These are phyloP conservation scores for Atractiella rhizophila DNA, from an alignment of 768 basidiomycete species.

Conservation along the genomic window DNA sequence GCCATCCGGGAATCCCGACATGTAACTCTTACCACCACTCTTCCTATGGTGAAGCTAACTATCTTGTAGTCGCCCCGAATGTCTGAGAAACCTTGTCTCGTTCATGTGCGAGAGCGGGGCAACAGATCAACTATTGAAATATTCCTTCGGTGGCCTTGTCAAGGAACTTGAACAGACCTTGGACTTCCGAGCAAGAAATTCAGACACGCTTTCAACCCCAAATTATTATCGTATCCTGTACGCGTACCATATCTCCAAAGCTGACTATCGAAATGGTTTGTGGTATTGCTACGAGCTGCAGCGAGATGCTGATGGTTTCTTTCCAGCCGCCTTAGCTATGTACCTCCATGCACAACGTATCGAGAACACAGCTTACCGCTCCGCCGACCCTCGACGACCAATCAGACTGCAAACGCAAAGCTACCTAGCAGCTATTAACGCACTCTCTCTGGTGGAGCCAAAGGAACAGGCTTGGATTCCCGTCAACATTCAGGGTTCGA, in stretches of 20 bases:
- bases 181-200: constrained; percentile 77
- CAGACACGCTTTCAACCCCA: constrained; percentile 59
- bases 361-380: constrained; percentile 25
- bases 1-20: constrained; percentile 58
- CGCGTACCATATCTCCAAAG: constrained; percentile 65
- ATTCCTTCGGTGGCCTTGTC: constrained; percentile 53
- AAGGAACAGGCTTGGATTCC: constrained; percentile 2
- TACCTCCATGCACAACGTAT: constrained; percentile 70
- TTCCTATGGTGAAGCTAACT: constrained; percentile 1
- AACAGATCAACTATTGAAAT: constrained; percentile 46
- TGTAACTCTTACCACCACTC: constrained; percentile 10
- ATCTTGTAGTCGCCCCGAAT: constrained; percentile 50
- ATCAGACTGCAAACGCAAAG: constrained; percentile 43
- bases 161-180: constrained; percentile 70
- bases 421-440: constrained; percentile 65
- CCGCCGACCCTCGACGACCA: constrained; percentile 27
- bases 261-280: constrained; percentile 76
- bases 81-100: constrained; percentile 54
- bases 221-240: constrained; percentile 80
- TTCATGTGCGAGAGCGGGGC: constrained; percentile 79
- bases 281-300: constrained; percentile 5
- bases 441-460: constrained; percentile 39
- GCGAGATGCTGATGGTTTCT: constrained; percentile 8
- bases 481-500: not conserved
- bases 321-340: constrained; percentile 64